Percentiles rank a stretch among this genome's conserved stretches.
phyloP scores from a whole-genome alignment of 148 eudicot genomes.

The Pouteria glomerata region DNA sequence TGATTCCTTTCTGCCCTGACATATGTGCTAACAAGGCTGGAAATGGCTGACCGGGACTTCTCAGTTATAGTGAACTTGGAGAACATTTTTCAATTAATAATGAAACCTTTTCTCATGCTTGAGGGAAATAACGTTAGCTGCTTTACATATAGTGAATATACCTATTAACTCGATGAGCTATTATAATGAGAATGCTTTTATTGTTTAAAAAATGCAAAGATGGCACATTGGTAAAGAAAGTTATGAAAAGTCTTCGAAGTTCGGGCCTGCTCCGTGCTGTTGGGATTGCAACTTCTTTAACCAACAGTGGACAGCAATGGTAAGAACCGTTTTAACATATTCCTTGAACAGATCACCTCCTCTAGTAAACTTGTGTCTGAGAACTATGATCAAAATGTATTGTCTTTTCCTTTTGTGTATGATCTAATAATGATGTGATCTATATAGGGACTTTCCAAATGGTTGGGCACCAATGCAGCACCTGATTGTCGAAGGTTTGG shows the following conservation, averaged over 20 bases:
- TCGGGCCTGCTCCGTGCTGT: conserved; percentile 62
- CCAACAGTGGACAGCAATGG: conserved; percentile 85
- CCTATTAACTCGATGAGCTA: background rate
- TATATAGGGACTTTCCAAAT: conserved; percentile 84
- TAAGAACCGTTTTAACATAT: conserved; percentile 10
- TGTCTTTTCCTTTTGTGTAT: background rate
- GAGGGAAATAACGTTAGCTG: too few species aligned
- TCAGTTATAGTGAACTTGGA: too few species aligned
- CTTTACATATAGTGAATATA: background rate
- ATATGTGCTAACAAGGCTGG: too few species aligned
- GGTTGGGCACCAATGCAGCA: conserved; percentile 98
- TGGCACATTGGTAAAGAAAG: conserved; percentile 40
- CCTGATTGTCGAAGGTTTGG: conserved; percentile 77
- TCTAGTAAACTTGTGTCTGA: background rate
- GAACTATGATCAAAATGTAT: background rate
- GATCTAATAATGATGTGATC: background rate
- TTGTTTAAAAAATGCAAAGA: conserved; percentile 35
- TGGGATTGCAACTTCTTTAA: conserved; percentile 81
- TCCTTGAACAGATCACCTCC: background rate
- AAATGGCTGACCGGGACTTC: too few species aligned
- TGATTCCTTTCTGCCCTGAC: too few species aligned
- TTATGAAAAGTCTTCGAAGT: conserved; percentile 50
- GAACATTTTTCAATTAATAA: too few species aligned
- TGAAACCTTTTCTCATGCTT: too few species aligned
- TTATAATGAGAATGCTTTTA: background rate